Base-by-base conservation (phyloP, 2,329 filamentous ascomycete genomes). In the Fusarium euwallaceae region DNA sequence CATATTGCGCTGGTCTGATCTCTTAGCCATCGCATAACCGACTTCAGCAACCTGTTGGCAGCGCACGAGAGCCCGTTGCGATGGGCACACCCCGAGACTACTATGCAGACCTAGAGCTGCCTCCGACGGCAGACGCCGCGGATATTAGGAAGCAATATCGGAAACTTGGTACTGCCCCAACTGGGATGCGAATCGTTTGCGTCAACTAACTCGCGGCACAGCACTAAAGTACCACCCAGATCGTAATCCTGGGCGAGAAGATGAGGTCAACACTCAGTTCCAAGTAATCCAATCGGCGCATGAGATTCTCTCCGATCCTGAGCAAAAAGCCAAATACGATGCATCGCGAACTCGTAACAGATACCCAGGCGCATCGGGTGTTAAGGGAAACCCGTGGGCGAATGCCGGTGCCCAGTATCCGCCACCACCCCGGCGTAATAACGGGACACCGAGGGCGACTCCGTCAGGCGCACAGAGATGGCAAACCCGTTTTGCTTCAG, bases 161-260 rank as follows among this genome's bases (percentile, higher is more conserved):
- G 76, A 95, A 95, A 82, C 89, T 97, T 79, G 93, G 93, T 94
- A 85, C 67, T 87, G 22, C 27, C 16, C 17, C 32, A 16, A 12
- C 34, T 27, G 17, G n/a, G 27, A 34, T 53, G 5, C n/a, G 53
- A 17, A 14, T 10, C 27, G 43, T 4, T 6, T 12, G 22, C 27
- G 32, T 61, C n/a, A 70, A 55, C 80, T 83, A 73, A 85, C 75
- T 7, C 34, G 24, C 12, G 27, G 5, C 6, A 22, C 67, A 95
- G 95, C 95, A 58, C 87, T 97, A 56, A 93, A 94, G 82, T 97
- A 93, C 79, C 95, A 98, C 80, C 95, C 95, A 9, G 95, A 98
- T 81, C 92, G 95, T 69, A 97, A 98, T 80, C 94, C 93, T 12
- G 95, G 95, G 61, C 91, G 90, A 79, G 95, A 97, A 83, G 84